Base-by-base conservation (phyloP, 129 eudicot genomes). In the Scalesia atractyloides region DNA sequence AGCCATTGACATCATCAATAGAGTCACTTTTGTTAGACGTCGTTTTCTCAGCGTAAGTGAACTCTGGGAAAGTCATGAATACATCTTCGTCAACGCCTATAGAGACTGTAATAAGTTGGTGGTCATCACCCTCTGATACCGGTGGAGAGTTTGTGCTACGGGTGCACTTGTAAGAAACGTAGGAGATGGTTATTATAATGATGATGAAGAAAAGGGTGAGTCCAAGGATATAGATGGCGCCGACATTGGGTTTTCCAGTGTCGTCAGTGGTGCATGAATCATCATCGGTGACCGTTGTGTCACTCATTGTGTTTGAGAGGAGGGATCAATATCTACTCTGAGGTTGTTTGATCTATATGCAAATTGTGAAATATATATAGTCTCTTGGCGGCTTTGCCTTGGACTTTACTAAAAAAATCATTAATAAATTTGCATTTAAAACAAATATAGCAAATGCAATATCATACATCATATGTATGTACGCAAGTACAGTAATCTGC, bases 141-240 rank as follows among this genome's bases (percentile, higher is more conserved):
- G 63, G 34, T 33, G 15, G 53, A 19, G 18, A 22, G 53, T 56
- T 61, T n/a, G 13, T 12, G 76, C 3, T 22, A 11, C 72, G 78
- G 58, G 18, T 79, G 82, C 79, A 83, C 50, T 53, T 49, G 82
- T 70, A 75, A 65, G 87, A 75, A 33, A 36, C 19, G 72, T 75
- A 80, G 34, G 80, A 65, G 70, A 80, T 16, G 5, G 7, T 7
- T 3, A 62, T 4, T 63, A 83, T 48, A 9, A 83, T 50, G 48
- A 75, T n/a, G 61, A 83, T 30, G 49, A 76, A 9, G 11, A 43
- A 76, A 7, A 79, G 19, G 69, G 72, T 64, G 43, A 82, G 50
- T 1, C 80, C 86, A 24, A 82, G 16, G 46, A 57, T 62, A 30
- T 75, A 75, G 61, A 30, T 64, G 30, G 52, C 13, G 9, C 63